Percentiles rank a stretch among this genome's conserved stretches.
Evolutionary conservation across 306 rosid genomes (phyloP).

Genomic region (Lathyrus aphaca): DNA sequence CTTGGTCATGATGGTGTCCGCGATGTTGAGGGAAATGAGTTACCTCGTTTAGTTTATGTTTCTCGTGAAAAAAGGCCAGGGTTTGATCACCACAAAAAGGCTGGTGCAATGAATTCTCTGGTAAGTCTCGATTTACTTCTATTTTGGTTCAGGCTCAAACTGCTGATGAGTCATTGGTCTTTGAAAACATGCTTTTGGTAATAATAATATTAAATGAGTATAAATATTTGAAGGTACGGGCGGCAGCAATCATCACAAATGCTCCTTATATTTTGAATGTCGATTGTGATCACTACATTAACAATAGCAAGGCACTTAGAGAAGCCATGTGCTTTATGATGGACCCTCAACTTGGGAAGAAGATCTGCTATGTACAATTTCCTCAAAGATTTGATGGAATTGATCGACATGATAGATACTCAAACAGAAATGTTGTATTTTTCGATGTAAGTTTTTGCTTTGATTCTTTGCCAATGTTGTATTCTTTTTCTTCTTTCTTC

Average conservation of each 20-base stretch:
- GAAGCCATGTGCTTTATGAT: constrained; percentile 99
- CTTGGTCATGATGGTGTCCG: constrained; percentile 85
- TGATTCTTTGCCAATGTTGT: constrained; percentile 1
- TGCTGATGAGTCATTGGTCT: constrained; percentile 7
- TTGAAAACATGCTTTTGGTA: constrained; percentile 29
- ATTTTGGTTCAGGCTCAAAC: constrained; percentile 13
- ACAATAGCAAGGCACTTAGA: constrained; percentile 95
- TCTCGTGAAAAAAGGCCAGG: constrained; percentile 99
- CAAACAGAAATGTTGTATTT: constrained; percentile 94
- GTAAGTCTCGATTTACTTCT: constrained; percentile 47
- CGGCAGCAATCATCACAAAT: constrained; percentile 81
- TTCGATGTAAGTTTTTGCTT: constrained; percentile 72
- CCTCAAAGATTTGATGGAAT: constrained; percentile 99
- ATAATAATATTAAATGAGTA: neutral
- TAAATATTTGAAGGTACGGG: constrained; percentile 65
- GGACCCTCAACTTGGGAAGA: constrained; percentile 94
- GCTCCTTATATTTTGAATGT: constrained; percentile 92
- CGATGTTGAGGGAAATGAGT: constrained; percentile 84
- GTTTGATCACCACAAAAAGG: constrained; percentile 95
- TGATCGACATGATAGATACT: constrained; percentile 93
- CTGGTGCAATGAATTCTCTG: constrained; percentile 96
- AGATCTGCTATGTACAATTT: constrained; percentile 92
- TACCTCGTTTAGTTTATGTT: constrained; percentile 87
- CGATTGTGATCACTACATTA: constrained; percentile 97
- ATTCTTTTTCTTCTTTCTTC: constrained; percentile 10